Evolutionary conservation across 495 filamentous ascomycete species (phyloP).

Genomic region (Neurospora pannonica): DNA sequence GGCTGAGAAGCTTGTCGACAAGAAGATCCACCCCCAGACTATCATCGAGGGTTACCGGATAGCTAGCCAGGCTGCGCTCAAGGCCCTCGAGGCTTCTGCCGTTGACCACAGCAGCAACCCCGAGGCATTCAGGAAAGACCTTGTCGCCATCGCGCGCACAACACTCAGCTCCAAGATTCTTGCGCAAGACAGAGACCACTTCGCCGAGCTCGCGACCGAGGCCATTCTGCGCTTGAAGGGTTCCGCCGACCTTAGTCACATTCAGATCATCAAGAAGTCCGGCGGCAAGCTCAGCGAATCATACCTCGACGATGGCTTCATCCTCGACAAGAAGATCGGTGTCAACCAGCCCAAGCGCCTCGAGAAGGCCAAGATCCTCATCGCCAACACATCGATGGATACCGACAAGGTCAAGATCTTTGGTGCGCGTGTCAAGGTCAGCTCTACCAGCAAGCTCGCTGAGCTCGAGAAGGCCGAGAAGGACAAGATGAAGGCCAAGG

Average conservation of each 20-base stretch:
- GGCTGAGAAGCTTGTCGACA: constrained; percentile 91
- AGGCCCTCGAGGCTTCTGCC: constrained; percentile 72
- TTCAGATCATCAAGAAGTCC: constrained; percentile 99
- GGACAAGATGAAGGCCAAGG: constrained; percentile 98
- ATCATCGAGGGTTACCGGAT: constrained; percentile 99
- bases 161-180: constrained; percentile 97
- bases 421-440: constrained; percentile 89
- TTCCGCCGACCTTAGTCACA: constrained; percentile 90
- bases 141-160: constrained; percentile 86
- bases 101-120: constrained; percentile 80
- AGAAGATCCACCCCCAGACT: constrained; percentile 97
- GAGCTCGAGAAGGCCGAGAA: constrained; percentile 96
- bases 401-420: constrained; percentile 99
- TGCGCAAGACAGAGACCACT: constrained; percentile 86
- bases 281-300: constrained; percentile 95
- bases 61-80: constrained; percentile 79
- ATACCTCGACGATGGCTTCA: constrained; percentile 96
- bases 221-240: constrained; percentile 85
- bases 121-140: constrained; percentile 78
- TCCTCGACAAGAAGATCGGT: constrained; percentile 96
- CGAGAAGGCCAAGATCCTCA: constrained; percentile 95
- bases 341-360: constrained; percentile 96
- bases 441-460: constrained; percentile 88
- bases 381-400: constrained; percentile 98
- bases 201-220: constrained; percentile 83